Evolutionary conservation across 768 basidiomycete genomes (phyloP), one percentile per base, ranked within the genome.

Genomic region (Tylopilus subfusipes): DNA sequence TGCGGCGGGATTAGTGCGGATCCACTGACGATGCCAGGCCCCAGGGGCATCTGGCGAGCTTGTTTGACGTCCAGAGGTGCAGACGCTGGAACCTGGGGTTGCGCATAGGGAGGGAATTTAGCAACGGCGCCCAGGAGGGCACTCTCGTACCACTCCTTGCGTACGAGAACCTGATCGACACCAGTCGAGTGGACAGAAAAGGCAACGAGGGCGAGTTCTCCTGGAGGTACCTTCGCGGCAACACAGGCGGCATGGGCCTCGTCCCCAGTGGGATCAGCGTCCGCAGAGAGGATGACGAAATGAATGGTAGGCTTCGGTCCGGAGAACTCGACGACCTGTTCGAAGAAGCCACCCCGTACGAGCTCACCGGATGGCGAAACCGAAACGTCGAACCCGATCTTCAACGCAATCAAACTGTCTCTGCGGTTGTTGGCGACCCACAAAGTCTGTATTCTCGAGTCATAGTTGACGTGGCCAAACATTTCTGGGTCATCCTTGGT

Each of bases 141-240:
- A n/a, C 74, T 64, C 58, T 91, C 88, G 60, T 82, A 90, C 88
- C 89, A 90, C 64, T 93, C 91, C 69, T 83, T 88, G 59, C 88
- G 82, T 61, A 93, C 86, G 49, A 93, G 80, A 27, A 93, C 83
- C 65, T 93, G 91, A 65, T 93, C 91, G 14, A 93, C 91, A 34
- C 91, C 91, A n/a, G 81, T 82, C 18, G 88, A 85, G 66, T 93
- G 91, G n/a, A 93, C 90, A 3, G 88, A 89, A 72, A 92, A 93
- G 29, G 88, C 90, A 6, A 91, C 88, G 48, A 93, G 76, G 24
- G 90, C 88, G 34, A 92, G 75, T 59, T 91, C 86, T 38, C 87
- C 86, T 2, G 85, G 82, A 7, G 79, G 76, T 6, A 91, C 77
- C 63, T 91, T 91, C 3, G 90, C 90, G 4, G 90, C 90, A 21